Conservation (phyloP, 768 basidiomycete species). For the Mycena chlorophos region DNA sequence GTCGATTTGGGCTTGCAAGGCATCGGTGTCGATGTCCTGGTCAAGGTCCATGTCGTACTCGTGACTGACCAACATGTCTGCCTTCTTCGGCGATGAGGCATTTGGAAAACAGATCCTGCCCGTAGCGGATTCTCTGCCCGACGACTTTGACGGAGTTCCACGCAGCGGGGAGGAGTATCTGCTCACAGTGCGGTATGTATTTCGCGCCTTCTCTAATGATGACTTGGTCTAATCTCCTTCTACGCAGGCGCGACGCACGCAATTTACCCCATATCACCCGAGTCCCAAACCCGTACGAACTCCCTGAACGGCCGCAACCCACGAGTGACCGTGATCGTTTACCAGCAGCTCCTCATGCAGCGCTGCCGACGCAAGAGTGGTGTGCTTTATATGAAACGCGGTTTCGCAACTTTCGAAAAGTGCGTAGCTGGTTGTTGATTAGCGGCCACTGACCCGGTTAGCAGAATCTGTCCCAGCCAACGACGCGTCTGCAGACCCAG, state of each 20-base stretch:
- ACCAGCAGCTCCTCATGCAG: conserved; percentile 28
- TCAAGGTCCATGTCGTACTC: conserved; percentile 25
- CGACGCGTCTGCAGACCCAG: conserved; percentile 45
- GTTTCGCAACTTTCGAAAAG: conserved; percentile 69
- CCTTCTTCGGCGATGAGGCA: conserved; percentile 59
- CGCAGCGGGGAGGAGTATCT: conserved; percentile 77
- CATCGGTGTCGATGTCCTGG: conserved; percentile 64
- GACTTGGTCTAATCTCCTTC: conserved; percentile 4
- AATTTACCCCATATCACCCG: conserved; percentile 63
- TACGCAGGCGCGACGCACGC: conserved; percentile 66
- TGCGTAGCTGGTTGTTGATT: conserved; percentile 23
- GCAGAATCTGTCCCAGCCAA: conserved; percentile 69
- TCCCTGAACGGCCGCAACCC: conserved; percentile 30
- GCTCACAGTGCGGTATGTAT: conserved; percentile 71
- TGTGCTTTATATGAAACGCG: conserved; percentile 53
- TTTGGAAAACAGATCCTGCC: conserved; percentile 75
- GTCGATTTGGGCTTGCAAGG: conserved; percentile 81
- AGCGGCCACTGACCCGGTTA: conserved; percentile 7
- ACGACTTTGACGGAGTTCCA: conserved; percentile 63
- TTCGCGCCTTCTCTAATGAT: neutral
- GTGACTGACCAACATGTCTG: neutral
- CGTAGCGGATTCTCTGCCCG: conserved; percentile 70
- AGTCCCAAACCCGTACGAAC: conserved; percentile 68
- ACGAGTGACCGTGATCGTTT: conserved; percentile 23
- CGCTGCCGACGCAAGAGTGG: conserved; percentile 71